Evolutionary conservation across 805 yeast species (phyloP), one percentile per base, ranked within the genome.

Genomic region (Cyberlindnera saturnus): DNA sequence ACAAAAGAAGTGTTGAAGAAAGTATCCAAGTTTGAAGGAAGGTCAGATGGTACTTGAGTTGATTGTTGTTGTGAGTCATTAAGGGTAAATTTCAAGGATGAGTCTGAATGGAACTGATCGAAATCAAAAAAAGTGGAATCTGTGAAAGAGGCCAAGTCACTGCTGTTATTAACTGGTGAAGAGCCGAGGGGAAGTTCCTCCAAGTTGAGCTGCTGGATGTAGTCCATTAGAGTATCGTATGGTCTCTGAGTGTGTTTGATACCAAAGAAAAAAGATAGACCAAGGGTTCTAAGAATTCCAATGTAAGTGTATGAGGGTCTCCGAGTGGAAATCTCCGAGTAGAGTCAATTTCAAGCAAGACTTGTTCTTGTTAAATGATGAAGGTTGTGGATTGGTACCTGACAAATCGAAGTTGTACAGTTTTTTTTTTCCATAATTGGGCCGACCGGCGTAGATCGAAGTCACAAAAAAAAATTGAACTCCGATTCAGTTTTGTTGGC

Each of bases 81-180:
- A 39, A 35, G 39, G 16, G 42, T 43, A 2, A 44, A 41, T 40
- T 46, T 47, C 16, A 34, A 36, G 45, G 31, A 44, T 23, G 44
- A 32, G 33, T 43, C 46, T 13, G 48, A 47, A 33, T 44, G 44
- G 42, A 52, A 52, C 39, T 45, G 49, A 32, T 56, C 59, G 36
- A 56, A 55, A 38, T 56, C 57, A 23, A 56, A 50, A 41, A 56
- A 55, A 6, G 47, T 42, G 2, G 52, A 31, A 36, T 55, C 55
- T 5, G 51, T 44, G 40, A 55, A 53, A 9, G 51, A 41, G 4
- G 51, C 29, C 23, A 55, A 44, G 20, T 53, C 59, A 4, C 37
- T 17, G 16, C 17, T 13, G n/a, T 23, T 20, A 17, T 34, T 40
- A 9, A 5, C 36, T 13, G 30, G 36, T 5, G 37, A 33, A 3